Evolutionary conservation across 1,139 yeast species (phyloP).

Genomic region (Blastobotrys ciferrii): DNA sequence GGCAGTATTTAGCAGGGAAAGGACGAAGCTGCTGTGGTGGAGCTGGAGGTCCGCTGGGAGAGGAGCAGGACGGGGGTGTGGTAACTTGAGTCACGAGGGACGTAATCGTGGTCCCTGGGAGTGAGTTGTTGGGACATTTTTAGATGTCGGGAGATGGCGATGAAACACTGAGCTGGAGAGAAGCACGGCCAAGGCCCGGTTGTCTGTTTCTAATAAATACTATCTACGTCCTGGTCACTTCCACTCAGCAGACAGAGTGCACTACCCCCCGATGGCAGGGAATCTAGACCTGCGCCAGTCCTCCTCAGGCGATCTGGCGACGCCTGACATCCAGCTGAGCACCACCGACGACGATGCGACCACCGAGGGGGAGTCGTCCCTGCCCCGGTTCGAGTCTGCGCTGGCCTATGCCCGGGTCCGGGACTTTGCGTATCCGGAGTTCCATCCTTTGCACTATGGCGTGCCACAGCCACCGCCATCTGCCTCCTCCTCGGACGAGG

Average conservation of each 20-base stretch:
- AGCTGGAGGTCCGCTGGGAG: too few species aligned
- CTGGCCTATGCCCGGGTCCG: constrained; percentile 48
- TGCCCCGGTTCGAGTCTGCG: constrained; percentile 36
- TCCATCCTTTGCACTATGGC: constrained; percentile 69
- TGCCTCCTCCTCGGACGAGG: constrained; percentile 27
- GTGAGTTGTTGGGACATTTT: neutral
- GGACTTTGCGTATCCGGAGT: constrained; percentile 74
- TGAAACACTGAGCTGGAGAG: neutral
- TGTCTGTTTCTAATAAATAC: too few species aligned
- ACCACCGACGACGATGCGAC: neutral
- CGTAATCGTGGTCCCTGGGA: neutral
- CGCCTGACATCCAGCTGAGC: neutral
- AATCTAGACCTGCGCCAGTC: constrained; percentile 4
- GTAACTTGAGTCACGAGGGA: neutral
- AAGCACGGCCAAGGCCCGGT: neutral
- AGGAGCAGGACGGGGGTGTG: neutral
- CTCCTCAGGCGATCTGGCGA: neutral
- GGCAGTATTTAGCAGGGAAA: too few species aligned
- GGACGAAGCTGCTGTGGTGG: too few species aligned
- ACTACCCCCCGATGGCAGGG: constrained; percentile 5
- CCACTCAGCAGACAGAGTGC: neutral
- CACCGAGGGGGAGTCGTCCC: constrained; percentile 2
- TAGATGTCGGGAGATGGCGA: neutral
- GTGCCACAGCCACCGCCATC: constrained; percentile 25
- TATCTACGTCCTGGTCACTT: too few species aligned